Base-by-base conservation (phyloP, 2,329 filamentous ascomycete genomes). In the Colletotrichum lini region DNA sequence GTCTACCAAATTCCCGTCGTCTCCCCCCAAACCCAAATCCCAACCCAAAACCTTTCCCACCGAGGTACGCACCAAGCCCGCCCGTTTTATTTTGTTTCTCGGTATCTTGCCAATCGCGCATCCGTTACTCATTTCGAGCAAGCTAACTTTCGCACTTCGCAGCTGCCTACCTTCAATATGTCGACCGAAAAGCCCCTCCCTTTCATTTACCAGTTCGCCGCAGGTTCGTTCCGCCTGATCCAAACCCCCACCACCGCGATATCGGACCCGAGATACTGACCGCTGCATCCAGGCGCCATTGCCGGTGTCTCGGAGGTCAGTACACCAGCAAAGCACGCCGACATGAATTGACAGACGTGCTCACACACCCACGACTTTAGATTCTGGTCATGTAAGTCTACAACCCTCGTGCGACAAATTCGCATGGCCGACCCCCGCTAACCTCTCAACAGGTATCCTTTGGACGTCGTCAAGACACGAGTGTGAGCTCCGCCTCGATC, bases 401-500 rank as follows among this genome's bases (percentile, higher is more conserved):
- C 60, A 67, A 49, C 54, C 54, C 50, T 23, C 23, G 23, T 18
- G 54, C 40, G 53, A 30, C 23, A 44, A 62, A 45, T 60, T 66
- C 70, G 64, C 73, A 60, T 72, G 75, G 74, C 77, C 75, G 63
- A 16, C 13, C 66, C 18, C 65, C 30, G 52, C 53, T 72, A 47
- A 60, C 70, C 66, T 7, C 42, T 61, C 70, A 10, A n/a, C 81
- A 98, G 95, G 96, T 99, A 99, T 87, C 96, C 96, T 76, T 88
- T 99, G 82, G 96, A 99, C 82, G 96, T 99, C 70, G 94, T 98
- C 83, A 98, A 98, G 90, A 98, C 96, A 75, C 89, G 96, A 92
- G 93, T 97, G 93, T 96, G 90, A 89, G 92, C 82, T 74, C 73
- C 75, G 66, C 74, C 75, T 57, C 70, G 65, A 50, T 52, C 15